Evolutionary conservation across 352 stramenopile species (phyloP), one percentile per base, ranked within the genome.

Genomic region (Pythium myriotylum): DNA sequence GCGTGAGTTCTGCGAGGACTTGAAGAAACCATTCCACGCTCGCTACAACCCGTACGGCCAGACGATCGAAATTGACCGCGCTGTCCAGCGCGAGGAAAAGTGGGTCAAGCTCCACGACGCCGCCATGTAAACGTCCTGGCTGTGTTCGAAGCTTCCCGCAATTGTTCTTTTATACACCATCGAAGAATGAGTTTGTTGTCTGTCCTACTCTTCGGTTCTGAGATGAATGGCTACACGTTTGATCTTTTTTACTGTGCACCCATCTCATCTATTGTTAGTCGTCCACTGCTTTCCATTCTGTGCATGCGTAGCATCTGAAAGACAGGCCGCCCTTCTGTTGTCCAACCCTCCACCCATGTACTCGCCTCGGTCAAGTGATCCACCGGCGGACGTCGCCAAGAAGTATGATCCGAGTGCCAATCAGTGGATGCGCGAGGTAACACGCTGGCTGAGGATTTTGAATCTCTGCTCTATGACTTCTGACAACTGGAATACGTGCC

Each of bases 11-110:
- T 98, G 91, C 59, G 94, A 98, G 72, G 82, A 95, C 48, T 69
- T 99, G 41, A 94, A 94, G 55, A 94, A 97, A 65, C 94, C 94
- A 10, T 99, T 99, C 77, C 94, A 98, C 75, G 93, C 93, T 45
- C 78, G 91, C 56, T 97, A 98, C 84, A 94, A 98, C 73, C 78
- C 90, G 73, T 90, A 98, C 90, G 80, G 91, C 73, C 83, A 91
- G 79, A 86, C 94, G 67, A 70, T 96, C 81, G 68, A 78, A 48
- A 72, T 93, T 10, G 84, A 93, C 48, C 84, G 84, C 48, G 84
- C 84, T 0, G 72, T 93, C 39, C 71, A 84, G 64, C 79, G 81
- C 29, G 72, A 91, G 42, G 72, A 84, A 22, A 84, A 85, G 54
- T 73, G 63, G 62, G n/a, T 72, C 48, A 82, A 82, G 68, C 58